These are phyloP conservation scores for Trichoderma endophyticum DNA, from an alignment of 2,329 filamentous ascomycete genomes.

Conservation along the genomic window DNA sequence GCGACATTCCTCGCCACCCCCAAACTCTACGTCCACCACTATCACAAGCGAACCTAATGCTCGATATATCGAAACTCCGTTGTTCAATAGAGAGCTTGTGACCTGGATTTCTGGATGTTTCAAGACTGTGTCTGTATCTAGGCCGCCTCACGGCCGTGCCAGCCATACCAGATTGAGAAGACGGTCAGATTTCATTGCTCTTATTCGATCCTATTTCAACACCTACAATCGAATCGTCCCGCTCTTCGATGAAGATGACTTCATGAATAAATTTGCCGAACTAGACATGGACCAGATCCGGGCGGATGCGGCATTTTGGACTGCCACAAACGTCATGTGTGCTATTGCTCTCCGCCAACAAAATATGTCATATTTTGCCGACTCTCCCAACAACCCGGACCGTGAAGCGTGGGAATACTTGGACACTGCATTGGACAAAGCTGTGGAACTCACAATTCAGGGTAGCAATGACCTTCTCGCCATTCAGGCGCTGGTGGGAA, in stretches of 20 bases:
- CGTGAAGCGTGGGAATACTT: neutral
- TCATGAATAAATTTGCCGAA: neutral
- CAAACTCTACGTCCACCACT: neutral
- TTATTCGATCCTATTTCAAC: neutral
- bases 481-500: slow-evolving; percentile 4
- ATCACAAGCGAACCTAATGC: neutral
- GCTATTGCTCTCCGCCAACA: neutral
- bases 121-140: neutral
- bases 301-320: neutral
- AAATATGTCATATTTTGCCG: neutral
- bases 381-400: neutral
- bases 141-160: neutral
- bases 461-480: neutral
- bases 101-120: neutral
- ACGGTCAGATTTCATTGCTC: neutral
- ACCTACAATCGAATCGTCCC: neutral
- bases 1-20: neutral
- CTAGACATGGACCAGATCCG: slow-evolving; percentile 1
- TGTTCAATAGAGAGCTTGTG: neutral
- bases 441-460: neutral
- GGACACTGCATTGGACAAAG: neutral
- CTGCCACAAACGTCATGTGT: slow-evolving; percentile 7
- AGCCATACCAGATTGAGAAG: neutral
- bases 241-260: neutral
- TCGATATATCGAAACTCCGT: neutral